phyloP scores from a whole-genome alignment of 2,329 filamentous ascomycete genomes.

The Gliomastix tumulicola region DNA sequence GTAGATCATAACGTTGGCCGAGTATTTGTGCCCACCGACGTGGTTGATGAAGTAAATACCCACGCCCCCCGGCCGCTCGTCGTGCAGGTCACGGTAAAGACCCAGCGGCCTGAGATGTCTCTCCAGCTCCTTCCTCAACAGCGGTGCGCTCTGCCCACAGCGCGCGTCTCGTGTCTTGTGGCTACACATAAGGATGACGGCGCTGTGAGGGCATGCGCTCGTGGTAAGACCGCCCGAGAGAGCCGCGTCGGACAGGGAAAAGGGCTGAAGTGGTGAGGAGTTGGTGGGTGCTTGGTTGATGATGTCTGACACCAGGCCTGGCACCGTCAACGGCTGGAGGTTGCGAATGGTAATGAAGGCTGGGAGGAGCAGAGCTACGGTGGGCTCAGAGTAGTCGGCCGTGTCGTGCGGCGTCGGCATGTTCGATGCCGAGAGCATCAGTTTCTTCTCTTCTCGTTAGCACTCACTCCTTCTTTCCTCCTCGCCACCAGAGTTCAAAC shows the following conservation, averaged over 20 bases:
- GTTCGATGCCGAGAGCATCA: slow-evolving; percentile 90
- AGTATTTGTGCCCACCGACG: slow-evolving; percentile 94
- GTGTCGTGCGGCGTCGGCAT: slow-evolving; percentile 71
- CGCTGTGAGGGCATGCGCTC: slow-evolving; percentile 67
- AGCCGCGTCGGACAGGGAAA: slow-evolving; percentile 16
- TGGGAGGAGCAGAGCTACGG: slow-evolving; percentile 76
- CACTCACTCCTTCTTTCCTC: not conserved
- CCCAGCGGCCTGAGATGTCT: slow-evolving; percentile 79
- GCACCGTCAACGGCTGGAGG: slow-evolving; percentile 68
- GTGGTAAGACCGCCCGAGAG: slow-evolving; percentile 16
- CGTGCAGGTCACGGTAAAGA: slow-evolving; percentile 78
- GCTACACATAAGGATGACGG: slow-evolving; percentile 87
- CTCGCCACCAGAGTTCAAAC: slow-evolving; percentile 16
- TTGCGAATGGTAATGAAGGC: slow-evolving; percentile 79
- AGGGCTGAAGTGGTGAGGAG: slow-evolving; percentile 48
- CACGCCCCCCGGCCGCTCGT: slow-evolving; percentile 84
- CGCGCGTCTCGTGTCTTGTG: slow-evolving; percentile 91
- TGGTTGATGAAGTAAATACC: slow-evolving; percentile 96
- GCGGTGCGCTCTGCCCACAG: slow-evolving; percentile 87
- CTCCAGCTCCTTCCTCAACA: slow-evolving; percentile 84
- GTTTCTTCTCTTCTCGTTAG: slow-evolving; percentile 41
- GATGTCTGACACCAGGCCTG: slow-evolving; percentile 62
- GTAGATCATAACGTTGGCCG: slow-evolving; percentile 91
- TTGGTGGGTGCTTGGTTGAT: slow-evolving; percentile 71
- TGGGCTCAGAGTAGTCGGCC: slow-evolving; percentile 59